Percentiles rank a stretch among this genome's conserved stretches.
phyloP scores from a whole-genome alignment of 192 early-diverging fungal genomes.

The Gonapodya prolifera region DNA sequence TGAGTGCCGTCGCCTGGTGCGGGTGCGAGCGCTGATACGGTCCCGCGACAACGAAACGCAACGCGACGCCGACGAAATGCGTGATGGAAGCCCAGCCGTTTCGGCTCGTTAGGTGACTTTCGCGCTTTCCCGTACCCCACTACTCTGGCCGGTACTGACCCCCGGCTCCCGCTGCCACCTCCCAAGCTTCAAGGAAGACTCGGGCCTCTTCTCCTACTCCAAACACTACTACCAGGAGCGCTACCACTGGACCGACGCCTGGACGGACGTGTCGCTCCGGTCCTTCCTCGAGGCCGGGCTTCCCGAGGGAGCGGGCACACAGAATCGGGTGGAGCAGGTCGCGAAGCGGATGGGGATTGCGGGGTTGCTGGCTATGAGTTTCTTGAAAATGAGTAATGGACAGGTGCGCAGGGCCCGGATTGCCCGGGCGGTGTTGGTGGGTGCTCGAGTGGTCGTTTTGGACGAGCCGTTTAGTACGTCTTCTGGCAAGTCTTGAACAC shows the following conservation, averaged over 20 bases:
- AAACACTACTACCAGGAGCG: slow-evolving; percentile 5
- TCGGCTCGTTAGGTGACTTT: background rate
- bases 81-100: background rate
- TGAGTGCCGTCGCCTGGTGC: too few species aligned
- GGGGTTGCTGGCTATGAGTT: slow-evolving; percentile 16
- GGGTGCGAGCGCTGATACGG: too few species aligned
- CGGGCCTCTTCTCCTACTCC: background rate
- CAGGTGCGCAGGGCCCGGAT: slow-evolving; percentile 31
- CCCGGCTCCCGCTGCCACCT: background rate
- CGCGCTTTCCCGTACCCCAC: background rate
- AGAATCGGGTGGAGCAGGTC: background rate
- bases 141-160: background rate
- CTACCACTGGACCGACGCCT: background rate
- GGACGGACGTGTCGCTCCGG: background rate
- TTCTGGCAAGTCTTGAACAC: background rate
- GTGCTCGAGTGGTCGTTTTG: background rate
- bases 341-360: background rate
- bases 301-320: background rate
- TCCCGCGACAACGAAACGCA: too few species aligned
- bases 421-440: slow-evolving; percentile 17
- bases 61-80: too few species aligned
- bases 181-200: background rate
- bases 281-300: background rate
- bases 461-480: slow-evolving; percentile 24
- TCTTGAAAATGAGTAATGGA: slow-evolving; percentile 34